A percentile compares a stretch with the other conserved stretches of the same genome.
phyloP scores from a whole-genome alignment of 192 early-diverging fungal species.

The Coemansia sp. region DNA sequence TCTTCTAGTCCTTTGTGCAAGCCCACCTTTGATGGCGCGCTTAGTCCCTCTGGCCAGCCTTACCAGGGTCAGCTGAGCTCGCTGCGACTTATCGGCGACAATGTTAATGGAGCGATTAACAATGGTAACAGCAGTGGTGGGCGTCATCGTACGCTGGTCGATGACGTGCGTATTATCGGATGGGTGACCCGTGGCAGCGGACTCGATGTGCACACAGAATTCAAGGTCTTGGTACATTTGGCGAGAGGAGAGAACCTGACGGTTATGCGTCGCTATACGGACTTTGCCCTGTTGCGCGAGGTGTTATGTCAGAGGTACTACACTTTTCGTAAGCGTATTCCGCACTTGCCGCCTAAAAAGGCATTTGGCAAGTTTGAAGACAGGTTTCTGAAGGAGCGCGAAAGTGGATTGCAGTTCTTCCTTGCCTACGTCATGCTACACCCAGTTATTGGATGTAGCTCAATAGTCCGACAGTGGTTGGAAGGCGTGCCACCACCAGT shows the following conservation, averaged over 20 bases:
- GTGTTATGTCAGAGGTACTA: slow-evolving; percentile 42
- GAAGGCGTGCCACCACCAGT: slow-evolving; percentile 10
- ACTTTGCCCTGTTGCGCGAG: slow-evolving; percentile 47
- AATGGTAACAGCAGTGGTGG: not conserved
- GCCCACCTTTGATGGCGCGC: slow-evolving; percentile 2
- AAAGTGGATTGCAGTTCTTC: slow-evolving; percentile 59
- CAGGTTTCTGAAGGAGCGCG: slow-evolving; percentile 50
- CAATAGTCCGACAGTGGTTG: slow-evolving; percentile 46
- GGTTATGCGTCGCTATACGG: slow-evolving; percentile 54
- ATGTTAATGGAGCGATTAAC: not conserved
- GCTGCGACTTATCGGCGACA: slow-evolving; percentile 20
- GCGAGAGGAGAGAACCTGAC: slow-evolving; percentile 41
- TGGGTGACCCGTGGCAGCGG: slow-evolving; percentile 52
- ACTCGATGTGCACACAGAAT: slow-evolving; percentile 54
- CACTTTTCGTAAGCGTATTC: slow-evolving; percentile 49
- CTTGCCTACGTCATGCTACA: slow-evolving; percentile 57
- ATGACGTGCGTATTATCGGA: slow-evolving; percentile 55
- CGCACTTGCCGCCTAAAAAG: slow-evolving; percentile 47
- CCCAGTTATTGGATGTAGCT: slow-evolving; percentile 58
- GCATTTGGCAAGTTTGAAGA: slow-evolving; percentile 60
- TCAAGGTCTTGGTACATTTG: slow-evolving; percentile 49
- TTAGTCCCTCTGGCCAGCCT: slow-evolving; percentile 20
- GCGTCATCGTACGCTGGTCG: slow-evolving; percentile 27
- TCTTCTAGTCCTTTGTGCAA: not conserved
- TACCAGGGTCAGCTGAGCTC: slow-evolving; percentile 12